Evolutionary conservation across 106 monocot genomes (phyloP).

Genomic region (Triglochin maritima): DNA sequence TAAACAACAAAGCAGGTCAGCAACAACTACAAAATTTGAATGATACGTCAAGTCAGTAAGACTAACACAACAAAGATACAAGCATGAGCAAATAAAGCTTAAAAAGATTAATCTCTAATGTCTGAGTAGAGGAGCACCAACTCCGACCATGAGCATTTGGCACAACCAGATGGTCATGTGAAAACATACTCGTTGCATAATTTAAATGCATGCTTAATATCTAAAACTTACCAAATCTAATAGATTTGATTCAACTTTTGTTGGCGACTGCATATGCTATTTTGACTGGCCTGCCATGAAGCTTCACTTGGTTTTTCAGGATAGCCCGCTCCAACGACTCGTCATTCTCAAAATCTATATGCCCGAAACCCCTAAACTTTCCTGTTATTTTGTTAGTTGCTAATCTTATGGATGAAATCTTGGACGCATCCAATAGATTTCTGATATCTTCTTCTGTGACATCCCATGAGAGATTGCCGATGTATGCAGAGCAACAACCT

Average conservation of each 20-base stretch:
- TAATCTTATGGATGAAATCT: constrained; percentile 47
- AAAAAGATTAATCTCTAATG: too few species aligned
- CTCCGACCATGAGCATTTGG: too few species aligned
- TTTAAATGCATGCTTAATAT: too few species aligned
- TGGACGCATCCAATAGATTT: constrained; percentile 27
- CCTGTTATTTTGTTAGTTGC: constrained; percentile 42
- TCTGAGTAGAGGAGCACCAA: too few species aligned
- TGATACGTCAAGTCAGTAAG: too few species aligned
- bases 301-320: constrained; percentile 41
- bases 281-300: constrained; percentile 42
- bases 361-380: constrained; percentile 43
- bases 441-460: constrained; percentile 54
- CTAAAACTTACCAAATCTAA: too few species aligned
- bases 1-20: too few species aligned
- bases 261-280: constrained; percentile 16
- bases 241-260: background rate
- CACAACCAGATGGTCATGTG: too few species aligned
- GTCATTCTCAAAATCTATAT: constrained; percentile 59
- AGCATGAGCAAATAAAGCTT: too few species aligned
- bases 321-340: constrained; percentile 56
- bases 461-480: constrained; percentile 59
- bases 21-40: too few species aligned
- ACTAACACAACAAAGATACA: too few species aligned
- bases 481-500: constrained; percentile 48
- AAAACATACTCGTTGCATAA: too few species aligned